Conservation (phyloP, 139 green algal genomes). For the Tetradesmus obliquus region DNA sequence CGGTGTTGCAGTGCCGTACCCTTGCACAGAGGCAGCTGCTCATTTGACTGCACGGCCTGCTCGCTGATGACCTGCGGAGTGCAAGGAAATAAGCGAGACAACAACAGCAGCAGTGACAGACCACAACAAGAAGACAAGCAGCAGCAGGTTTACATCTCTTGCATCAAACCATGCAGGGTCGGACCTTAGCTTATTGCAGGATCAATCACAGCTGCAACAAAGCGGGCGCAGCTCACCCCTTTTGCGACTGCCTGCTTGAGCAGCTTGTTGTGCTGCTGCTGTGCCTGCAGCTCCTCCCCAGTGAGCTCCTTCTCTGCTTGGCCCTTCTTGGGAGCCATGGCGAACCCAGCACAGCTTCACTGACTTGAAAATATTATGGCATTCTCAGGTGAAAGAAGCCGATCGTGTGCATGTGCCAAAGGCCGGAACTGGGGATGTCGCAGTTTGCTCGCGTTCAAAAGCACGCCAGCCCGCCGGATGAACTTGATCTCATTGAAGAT, state of each 20-base stretch:
- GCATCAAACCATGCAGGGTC: neutral
- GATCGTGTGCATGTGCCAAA: too few species aligned
- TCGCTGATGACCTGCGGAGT: conserved; percentile 36
- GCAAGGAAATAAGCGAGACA: neutral
- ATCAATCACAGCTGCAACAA: neutral
- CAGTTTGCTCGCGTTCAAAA: neutral
- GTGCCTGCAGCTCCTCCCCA: conserved; percentile 18
- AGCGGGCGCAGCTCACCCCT: neutral
- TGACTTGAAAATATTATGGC: too few species aligned
- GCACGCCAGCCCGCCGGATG: too few species aligned
- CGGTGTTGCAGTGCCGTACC: neutral
- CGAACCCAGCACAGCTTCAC: too few species aligned
- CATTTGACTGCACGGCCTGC: neutral
- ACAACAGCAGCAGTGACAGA: neutral
- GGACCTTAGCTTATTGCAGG: neutral
- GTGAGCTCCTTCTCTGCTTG: conserved; percentile 24
- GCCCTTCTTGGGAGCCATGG: conserved; percentile 36
- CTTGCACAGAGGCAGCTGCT: conserved; percentile 43
- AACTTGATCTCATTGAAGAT: neutral
- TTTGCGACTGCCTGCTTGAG: neutral
- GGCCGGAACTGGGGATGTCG: neutral
- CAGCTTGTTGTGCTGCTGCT: neutral
- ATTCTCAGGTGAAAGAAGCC: too few species aligned
- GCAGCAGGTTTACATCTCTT: neutral
- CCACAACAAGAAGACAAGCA: neutral